Conservation (phyloP, 2,329 filamentous ascomycete genomes). For the Diaporthe vexans region DNA sequence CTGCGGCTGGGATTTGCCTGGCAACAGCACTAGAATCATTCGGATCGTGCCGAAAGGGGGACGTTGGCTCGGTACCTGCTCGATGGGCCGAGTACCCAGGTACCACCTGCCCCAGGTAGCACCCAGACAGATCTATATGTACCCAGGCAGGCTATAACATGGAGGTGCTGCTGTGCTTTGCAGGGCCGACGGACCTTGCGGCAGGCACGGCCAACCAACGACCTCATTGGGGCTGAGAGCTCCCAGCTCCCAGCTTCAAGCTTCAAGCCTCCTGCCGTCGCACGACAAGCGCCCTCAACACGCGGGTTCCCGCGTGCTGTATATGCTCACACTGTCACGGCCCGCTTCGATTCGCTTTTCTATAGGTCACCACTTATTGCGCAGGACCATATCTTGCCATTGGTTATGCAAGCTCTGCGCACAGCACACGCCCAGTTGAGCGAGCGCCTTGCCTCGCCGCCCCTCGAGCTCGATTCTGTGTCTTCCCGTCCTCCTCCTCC, state of each 20-base stretch:
- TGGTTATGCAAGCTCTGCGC: constrained; percentile 8
- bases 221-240: constrained; percentile 1
- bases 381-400: not conserved
- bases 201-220: constrained; percentile 20
- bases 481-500: constrained; percentile 9
- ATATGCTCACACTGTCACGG: not conserved
- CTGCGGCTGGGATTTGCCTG: constrained; percentile 14
- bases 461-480: constrained; percentile 16
- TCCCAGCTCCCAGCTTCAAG: not conserved
- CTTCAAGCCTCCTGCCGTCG: not conserved
- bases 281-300: constrained; percentile 14
- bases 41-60: constrained; percentile 38
- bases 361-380: not conserved
- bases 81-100: not conserved
- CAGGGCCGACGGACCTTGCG: not conserved
- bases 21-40: constrained; percentile 24
- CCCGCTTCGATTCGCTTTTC: not conserved
- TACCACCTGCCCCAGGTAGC: not conserved
- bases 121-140: constrained; percentile 4
- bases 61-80: constrained; percentile 17
- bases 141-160: not conserved
- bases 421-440: constrained; percentile 18
- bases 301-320: constrained; percentile 14
- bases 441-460: constrained; percentile 19
- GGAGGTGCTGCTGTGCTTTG: not conserved